Evolutionary conservation across 2,329 filamentous ascomycete genomes (phyloP), one percentile per base, ranked within the genome.

Genomic region (Colletotrichum truncatum): DNA sequence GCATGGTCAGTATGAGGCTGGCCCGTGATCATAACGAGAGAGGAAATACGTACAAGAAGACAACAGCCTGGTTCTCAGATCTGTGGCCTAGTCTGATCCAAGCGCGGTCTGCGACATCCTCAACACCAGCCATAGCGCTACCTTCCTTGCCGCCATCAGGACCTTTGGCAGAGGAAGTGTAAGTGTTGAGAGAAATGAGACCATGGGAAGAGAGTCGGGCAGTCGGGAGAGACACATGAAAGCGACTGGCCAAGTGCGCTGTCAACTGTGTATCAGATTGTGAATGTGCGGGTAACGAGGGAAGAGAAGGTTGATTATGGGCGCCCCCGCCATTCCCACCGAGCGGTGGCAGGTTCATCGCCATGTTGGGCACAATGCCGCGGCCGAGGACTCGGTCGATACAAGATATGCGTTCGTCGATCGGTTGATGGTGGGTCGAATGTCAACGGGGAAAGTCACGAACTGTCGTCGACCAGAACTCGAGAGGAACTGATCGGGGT

Each of bases 121-220:
- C 95, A 32, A 93, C 94, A 75, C 94, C 94, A 62, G 91, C 94
- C 87, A 94, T 93, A 68, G 94, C 93, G 81, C 93, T 97, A 34
- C 94, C 95, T 72, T 97, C 93, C 74, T 94, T 96, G 64, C 89
- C 90, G 70, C 95, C 95, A 92, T 98, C 93, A 4, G 92, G 89
- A 21, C 94, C 95, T 75, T 94, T 94, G 58, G 91, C 87, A 1
- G 95, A 95, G 10, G 93, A 93, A 10, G 93, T 95, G 77, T 97
- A 98, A 18, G 94, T 99, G 82, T 99, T 99, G 69, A 99, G 84
- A 55, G 93, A 92, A 74, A 99, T 91, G 71, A 98, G 86, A 51
- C 91, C 96, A 76, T 98, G 94, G 1, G 94, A 97, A 1, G 94
- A 98, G 16, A 99, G 88, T 51, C 89, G 89, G 56, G 96, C 93